Evolutionary conservation across 1,284 basidiomycete genomes (phyloP).

Genomic region (Melampsora americana): DNA sequence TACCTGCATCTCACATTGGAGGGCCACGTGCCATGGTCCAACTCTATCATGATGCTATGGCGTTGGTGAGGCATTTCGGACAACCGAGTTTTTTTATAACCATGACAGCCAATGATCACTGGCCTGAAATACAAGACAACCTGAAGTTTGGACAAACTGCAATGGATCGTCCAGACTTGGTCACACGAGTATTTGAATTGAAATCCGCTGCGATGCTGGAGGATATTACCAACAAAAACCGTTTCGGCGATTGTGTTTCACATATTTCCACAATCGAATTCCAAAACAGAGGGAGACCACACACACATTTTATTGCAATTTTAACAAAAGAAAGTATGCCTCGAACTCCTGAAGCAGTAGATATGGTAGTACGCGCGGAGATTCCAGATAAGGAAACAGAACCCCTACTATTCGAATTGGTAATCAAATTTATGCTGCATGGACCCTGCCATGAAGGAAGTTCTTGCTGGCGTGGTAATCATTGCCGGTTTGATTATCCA

Average conservation of each 20-base stretch:
- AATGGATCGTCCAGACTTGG: background rate
- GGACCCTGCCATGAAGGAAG: conserved; percentile 55
- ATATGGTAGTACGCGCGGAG: conserved; percentile 56
- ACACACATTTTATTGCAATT: conserved; percentile 58
- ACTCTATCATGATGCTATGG: conserved; percentile 15
- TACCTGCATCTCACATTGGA: background rate
- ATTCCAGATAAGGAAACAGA: conserved; percentile 57
- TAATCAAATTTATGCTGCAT: conserved; percentile 58
- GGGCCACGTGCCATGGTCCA: background rate
- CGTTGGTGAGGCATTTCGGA: background rate
- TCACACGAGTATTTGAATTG: background rate
- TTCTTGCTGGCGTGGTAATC: conserved; percentile 57
- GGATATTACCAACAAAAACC: conserved; percentile 54
- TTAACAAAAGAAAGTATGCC: conserved; percentile 51
- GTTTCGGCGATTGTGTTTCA: conserved; percentile 54
- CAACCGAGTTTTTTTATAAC: conserved; percentile 21
- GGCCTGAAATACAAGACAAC: conserved; percentile 51
- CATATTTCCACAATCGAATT: conserved; percentile 60
- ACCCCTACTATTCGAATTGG: conserved; percentile 55
- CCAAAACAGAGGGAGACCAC: conserved; percentile 60
- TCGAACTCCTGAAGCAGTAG: conserved; percentile 54
- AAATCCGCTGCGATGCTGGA: conserved; percentile 47
- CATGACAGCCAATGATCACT: conserved; percentile 51
- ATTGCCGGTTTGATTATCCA: conserved; percentile 57
- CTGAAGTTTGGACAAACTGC: background rate